Conservation (phyloP, 805 yeast species). For the Wickerhamiella domercqiae region DNA sequence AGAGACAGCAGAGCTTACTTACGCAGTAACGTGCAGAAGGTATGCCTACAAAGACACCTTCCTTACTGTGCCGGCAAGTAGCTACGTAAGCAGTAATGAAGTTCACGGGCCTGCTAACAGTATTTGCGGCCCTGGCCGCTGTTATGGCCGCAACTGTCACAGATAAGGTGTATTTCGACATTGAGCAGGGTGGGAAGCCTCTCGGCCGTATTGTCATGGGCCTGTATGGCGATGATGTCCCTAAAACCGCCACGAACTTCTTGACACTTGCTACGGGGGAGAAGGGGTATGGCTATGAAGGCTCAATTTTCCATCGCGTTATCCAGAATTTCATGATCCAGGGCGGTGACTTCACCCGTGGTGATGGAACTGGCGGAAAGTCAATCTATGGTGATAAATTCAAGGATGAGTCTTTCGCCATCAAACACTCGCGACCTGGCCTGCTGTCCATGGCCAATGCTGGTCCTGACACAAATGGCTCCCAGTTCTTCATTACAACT, state of each 20-base stretch:
- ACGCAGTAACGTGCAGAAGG: too few relatives aligned
- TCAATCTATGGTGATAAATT: slow-evolving; percentile 64
- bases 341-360: slow-evolving; percentile 68
- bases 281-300: slow-evolving; percentile 50
- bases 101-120: background rate
- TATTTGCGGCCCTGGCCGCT: slow-evolving; percentile 1
- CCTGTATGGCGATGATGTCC: slow-evolving; percentile 71
- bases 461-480: slow-evolving; percentile 61
- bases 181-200: slow-evolving; percentile 59
- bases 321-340: slow-evolving; percentile 64
- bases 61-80: too few relatives aligned
- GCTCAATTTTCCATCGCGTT: slow-evolving; percentile 57
- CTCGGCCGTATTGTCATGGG: slow-evolving; percentile 81
- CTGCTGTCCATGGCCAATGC: slow-evolving; percentile 65
- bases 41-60: too few relatives aligned
- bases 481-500: slow-evolving; percentile 91
- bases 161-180: slow-evolving; percentile 71
- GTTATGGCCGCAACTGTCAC: slow-evolving; percentile 37
- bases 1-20: too few relatives aligned
- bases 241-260: slow-evolving; percentile 81
- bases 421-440: slow-evolving; percentile 45
- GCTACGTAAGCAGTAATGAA: too few relatives aligned
- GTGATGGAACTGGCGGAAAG: slow-evolving; percentile 56
- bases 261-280: slow-evolving; percentile 64
- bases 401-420: slow-evolving; percentile 61